Evolutionary conservation across 2,329 filamentous ascomycete species (phyloP).

Genomic region (Rhinocladiella mackenziei): DNA sequence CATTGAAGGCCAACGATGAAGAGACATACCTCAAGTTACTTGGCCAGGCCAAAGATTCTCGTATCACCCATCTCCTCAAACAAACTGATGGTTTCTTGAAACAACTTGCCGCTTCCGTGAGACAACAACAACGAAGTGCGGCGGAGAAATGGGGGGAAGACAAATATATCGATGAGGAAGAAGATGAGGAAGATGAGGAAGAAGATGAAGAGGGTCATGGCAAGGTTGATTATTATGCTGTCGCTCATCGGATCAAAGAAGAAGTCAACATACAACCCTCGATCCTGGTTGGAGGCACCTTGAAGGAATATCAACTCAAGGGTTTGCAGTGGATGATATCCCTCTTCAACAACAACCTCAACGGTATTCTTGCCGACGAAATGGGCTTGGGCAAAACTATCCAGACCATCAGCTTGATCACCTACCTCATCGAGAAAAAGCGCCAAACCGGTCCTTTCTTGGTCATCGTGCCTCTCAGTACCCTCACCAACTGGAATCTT

Average conservation of each 20-base stretch:
- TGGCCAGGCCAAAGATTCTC: constrained; percentile 97
- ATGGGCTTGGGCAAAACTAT: constrained; percentile 99
- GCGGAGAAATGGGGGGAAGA: constrained; percentile 73
- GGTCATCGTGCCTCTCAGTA: constrained; percentile 95
- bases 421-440: constrained; percentile 95
- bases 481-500: constrained; percentile 95
- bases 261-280: constrained; percentile 76
- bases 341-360: constrained; percentile 99
- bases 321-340: constrained; percentile 99
- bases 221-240: constrained; percentile 98
- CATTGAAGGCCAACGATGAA: constrained; percentile 97
- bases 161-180: constrained; percentile 48
- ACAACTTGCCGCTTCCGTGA: constrained; percentile 90
- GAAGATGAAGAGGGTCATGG: constrained; percentile 64
- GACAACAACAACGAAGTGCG: constrained; percentile 82
- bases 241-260: constrained; percentile 93
- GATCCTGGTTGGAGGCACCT: constrained; percentile 82
- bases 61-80: constrained; percentile 93
- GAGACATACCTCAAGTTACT: constrained; percentile 97
- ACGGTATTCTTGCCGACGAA: constrained; percentile 96
- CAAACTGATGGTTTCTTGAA: constrained; percentile 97
- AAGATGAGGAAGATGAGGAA: constrained; percentile 63
- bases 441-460: constrained; percentile 86
- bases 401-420: constrained; percentile 95
- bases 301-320: constrained; percentile 98